Evolutionary conservation across 768 basidiomycete genomes (phyloP).

Genomic region (Coprinellus micaceus): DNA sequence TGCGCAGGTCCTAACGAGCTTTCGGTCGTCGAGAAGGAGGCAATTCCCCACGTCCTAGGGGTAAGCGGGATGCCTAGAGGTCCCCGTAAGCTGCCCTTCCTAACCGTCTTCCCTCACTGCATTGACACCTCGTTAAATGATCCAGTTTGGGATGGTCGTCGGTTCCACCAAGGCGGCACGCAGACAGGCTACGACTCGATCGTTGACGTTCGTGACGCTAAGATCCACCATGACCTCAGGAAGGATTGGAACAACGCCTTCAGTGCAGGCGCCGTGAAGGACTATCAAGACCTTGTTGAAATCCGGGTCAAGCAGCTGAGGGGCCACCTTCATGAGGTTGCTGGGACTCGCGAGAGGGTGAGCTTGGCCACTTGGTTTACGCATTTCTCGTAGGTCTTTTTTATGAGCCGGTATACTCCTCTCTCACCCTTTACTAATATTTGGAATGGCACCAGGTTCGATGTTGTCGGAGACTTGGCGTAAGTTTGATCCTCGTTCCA

Average conservation of each 20-base stretch:
- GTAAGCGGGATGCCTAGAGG: constrained; percentile 48
- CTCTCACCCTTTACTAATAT: constrained; percentile 7
- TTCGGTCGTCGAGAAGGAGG: constrained; percentile 40
- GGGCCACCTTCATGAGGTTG: constrained; percentile 18
- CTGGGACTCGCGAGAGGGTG: constrained; percentile 6
- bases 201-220: constrained; percentile 22
- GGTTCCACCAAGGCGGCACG: constrained; percentile 25
- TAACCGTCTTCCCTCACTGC: constrained; percentile 16
- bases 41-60: constrained; percentile 42
- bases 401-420: too few species aligned
- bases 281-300: constrained; percentile 33
- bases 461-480: constrained; percentile 39
- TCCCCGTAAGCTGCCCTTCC: too few species aligned
- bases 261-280: constrained; percentile 32
- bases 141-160: constrained; percentile 43
- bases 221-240: constrained; percentile 35
- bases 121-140: too few species aligned
- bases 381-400: constrained; percentile 26
- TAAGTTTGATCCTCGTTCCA: constrained; percentile 15
- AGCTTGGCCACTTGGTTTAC: constrained; percentile 13
- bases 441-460: constrained; percentile 24
- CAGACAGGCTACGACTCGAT: constrained; percentile 11
- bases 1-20: constrained; percentile 49
- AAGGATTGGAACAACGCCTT: constrained; percentile 43
- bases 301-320: constrained; percentile 29